Evolutionary conservation across 129 eudicot species (phyloP), one percentile per base, ranked within the genome.

Genomic region (Deinandra increscens): DNA sequence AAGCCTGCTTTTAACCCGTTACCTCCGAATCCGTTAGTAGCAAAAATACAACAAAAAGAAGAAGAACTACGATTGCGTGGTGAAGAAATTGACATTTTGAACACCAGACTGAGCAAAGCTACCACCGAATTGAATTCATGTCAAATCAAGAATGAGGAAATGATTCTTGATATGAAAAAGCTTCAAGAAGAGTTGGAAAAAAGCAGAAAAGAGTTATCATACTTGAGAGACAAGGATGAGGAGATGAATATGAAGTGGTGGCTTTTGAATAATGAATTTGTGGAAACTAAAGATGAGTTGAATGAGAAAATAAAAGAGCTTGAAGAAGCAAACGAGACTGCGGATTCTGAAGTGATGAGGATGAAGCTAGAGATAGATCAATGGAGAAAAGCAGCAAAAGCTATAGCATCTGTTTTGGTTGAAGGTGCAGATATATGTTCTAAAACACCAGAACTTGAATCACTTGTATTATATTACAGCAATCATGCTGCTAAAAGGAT

Each of bases 341-440:
- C 82, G 38, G 84, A 79, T 66, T 19, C 26, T 20, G 98, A 88
- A 78, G 86, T 86, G 84, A 83, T 60, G 71, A 83, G 59, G 69
- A 73, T 84, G 42, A 82, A 71, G 46, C 78, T 77, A 48, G 91
- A 86, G 33, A 81, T 82, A 22, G 95, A 84, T 66, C 95, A 88
- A 46, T 92, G 96, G 98, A 84, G 87, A 63, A 92, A 89, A 80
- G 89, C 95, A 23, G 91, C 98, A 7, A 95, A 88, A 81, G 96
- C 96, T 60, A 81, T 95, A 18, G 95, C 88, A 4, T 41, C 78
- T 4, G 73, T 88, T 39, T 73, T 92, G 8, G 75, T 84, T 38
- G 95, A 84, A 7, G 90, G 81, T 26, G 84, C 73, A 60, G 91
- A 72, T 15, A 66, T 75, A 45, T 56, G 39, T 60, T 72, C 70